Base-by-base conservation (phyloP, 164 flowering plant genomes). In the Buxus sempervirens region DNA sequence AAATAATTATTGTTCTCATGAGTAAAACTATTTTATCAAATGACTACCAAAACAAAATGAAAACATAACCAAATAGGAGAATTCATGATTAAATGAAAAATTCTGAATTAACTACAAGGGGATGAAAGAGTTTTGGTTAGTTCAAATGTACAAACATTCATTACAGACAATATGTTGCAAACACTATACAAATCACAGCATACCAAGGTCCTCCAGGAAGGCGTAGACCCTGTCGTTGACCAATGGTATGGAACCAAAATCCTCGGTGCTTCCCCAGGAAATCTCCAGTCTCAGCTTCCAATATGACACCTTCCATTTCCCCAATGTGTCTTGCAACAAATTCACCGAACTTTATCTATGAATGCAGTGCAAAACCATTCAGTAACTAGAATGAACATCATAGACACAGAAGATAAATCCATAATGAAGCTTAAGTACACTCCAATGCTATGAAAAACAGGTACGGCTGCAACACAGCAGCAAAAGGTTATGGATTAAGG, bases 121-220 rank as follows among this genome's bases (percentile, higher is more conserved):
- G 38, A 32, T 32, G 12, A 45, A 45, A 45, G 51, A 45, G 51
- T 6, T 45, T 45, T 45, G 51, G 51, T 10, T 5, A 1, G 25
- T 13, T 45, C 48, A 22, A 63, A 45, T 45, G 25, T 45, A 63
- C 49, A 14, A 64, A 24, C 58, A 18, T n/a, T 1, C 23, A 8
- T 18, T 9, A 18, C 23, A 10, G n/a, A 15, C 58, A 55, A 55
- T n/a, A 14, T 18, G 21, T 55, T 9, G 7, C 23, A 55, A n/a
- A 18, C n/a, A 55, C 8, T 24, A 55, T 15, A n/a, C n/a, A 53
- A 27, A 22, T 32, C 5, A 42, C 41, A 58, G 59, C 76, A 55
- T 88, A 95, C 97, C 98, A 95, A n/a, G 98, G 98, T 58, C 98
- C 98, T 66, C 98, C 98, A 73, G 98, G 88, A 49, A 95, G 93